Percentiles rank a stretch among this genome's conserved stretches.
phyloP scores from a whole-genome alignment of 139 green algal genomes.

The Picocystis salinarum region DNA sequence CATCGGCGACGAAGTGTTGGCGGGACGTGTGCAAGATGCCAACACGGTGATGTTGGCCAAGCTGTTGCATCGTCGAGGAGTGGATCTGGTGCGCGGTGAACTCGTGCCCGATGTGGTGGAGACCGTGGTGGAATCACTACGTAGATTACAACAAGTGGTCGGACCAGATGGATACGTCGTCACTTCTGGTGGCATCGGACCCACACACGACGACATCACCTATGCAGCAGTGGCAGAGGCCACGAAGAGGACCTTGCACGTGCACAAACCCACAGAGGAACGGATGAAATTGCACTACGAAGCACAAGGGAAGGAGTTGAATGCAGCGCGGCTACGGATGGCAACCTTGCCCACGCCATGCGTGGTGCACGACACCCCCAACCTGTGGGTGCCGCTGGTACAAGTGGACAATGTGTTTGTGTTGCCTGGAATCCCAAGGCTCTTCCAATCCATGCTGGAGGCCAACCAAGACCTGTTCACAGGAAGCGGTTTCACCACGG shows the following conservation, averaged over 20 bases:
- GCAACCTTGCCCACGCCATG: constrained; percentile 24
- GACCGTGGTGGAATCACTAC: constrained; percentile 34
- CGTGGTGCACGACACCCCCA: constrained; percentile 19
- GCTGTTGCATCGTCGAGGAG: constrained; percentile 40
- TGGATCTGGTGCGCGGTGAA: constrained; percentile 45
- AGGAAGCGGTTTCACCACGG: constrained; percentile 6
- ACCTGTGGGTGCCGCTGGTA: constrained; percentile 51
- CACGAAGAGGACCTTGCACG: not conserved
- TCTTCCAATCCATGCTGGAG: constrained; percentile 46
- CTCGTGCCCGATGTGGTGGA: constrained; percentile 34
- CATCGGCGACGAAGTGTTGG: constrained; percentile 64
- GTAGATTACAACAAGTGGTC: constrained; percentile 24
- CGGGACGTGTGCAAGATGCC: constrained; percentile 42
- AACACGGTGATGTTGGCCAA: constrained; percentile 58
- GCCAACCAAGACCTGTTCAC: constrained; percentile 23
- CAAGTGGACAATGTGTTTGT: constrained; percentile 33
- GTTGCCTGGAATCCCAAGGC: constrained; percentile 48
- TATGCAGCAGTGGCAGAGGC: constrained; percentile 44
- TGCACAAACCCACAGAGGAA: constrained; percentile 12
- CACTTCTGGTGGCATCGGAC: constrained; percentile 61
- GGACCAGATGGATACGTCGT: constrained; percentile 41
- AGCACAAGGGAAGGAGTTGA: constrained; percentile 43
- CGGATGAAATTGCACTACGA: constrained; percentile 39
- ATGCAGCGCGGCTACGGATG: constrained; percentile 50
- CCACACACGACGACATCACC: constrained; percentile 76